These are phyloP conservation scores for Hawksworthiomyces lignivorus DNA, from an alignment of 2,329 filamentous ascomycete genomes.

Conservation along the genomic window DNA sequence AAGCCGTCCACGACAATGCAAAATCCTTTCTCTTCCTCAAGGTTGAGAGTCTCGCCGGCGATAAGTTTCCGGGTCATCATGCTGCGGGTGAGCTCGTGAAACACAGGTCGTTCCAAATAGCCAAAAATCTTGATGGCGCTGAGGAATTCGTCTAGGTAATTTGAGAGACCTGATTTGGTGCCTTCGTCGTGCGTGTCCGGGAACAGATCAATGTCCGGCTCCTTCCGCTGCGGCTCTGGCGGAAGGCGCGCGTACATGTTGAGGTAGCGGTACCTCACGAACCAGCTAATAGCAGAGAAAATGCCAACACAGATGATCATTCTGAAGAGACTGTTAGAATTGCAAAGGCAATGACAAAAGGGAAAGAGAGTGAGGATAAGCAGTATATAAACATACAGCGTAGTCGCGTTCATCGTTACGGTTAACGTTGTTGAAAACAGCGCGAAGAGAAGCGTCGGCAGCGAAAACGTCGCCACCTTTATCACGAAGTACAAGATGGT, in stretches of 20 bases:
- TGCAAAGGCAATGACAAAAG: conserved; percentile 6
- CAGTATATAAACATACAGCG: conserved; percentile 67
- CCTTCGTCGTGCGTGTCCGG: conserved; percentile 87
- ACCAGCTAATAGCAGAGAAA: conserved; percentile 83
- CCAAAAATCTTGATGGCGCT: conserved; percentile 99
- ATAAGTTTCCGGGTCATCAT: conserved; percentile 98
- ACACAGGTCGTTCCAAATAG: conserved; percentile 91
- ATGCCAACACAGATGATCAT: conserved; percentile 70
- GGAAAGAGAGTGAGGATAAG: not conserved
- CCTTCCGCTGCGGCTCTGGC: conserved; percentile 89
- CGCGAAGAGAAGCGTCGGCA: conserved; percentile 83
- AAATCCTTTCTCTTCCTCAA: conserved; percentile 97
- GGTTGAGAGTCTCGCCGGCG: conserved; percentile 85
- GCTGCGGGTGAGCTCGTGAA: conserved; percentile 91
- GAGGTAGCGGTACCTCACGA: conserved; percentile 88
- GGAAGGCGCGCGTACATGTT: conserved; percentile 95
- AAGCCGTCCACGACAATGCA: conserved; percentile 94
- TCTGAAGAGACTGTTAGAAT: conserved; percentile 29
- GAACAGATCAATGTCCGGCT: conserved; percentile 91
- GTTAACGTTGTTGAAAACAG: conserved; percentile 89
- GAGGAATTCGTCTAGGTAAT: conserved; percentile 94
- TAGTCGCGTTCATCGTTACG: conserved; percentile 98
- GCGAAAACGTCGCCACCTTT: conserved; percentile 77
- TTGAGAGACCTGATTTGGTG: conserved; percentile 84
- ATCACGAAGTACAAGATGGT: conserved; percentile 68